Base-by-base conservation (phyloP, 73 alveolate genomes). In the Tetrahymena borealis region DNA sequence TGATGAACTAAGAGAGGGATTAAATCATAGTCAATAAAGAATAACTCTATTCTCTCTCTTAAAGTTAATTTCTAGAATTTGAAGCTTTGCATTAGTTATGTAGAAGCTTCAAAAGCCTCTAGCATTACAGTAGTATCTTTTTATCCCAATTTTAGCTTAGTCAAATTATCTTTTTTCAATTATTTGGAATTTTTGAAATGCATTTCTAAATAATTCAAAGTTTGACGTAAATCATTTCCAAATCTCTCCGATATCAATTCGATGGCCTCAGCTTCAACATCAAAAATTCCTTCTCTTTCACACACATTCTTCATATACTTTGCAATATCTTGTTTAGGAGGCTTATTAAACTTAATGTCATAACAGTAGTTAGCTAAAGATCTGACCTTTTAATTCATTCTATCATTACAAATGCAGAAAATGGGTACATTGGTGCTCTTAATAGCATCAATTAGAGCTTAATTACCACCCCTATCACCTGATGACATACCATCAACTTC, bases 401-500 rank as follows among this genome's bases (percentile, higher is more conserved):
- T 96, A 95, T 99, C 99, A 91, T 99, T 99, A 93, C 99, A 97
- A 37, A 99, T 98, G 91, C 99, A 99, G 78, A 99, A 98, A 18
- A 99, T 97, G 7, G 99, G 99, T 12, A 98, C 98, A 90, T 97
- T 96, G 1, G 99, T 98, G 41, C 94, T 78, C 91, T 98, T 99
- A 11, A 99, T 99, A 78, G 98, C 96, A 90, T 98, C 98, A 28
- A 98, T 96, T 16, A 99, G 91, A 10, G 99, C 99, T 12, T 96
- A 90, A 39, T 96, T 96, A 15, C 99, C 99, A 9, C 99, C 99
- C 41, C 99, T 94, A 90, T 99, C 99, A 35, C 99, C 99, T 11
- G 99, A 99, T 78, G 99, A 97, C 97, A 98, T 96, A 38, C 99
- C 99, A 93, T 98, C 99, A 11, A 98, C 98, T 95, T 99, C 99